Conservation (phyloP, 768 basidiomycete species). For the Lactifluus subvellereus region DNA sequence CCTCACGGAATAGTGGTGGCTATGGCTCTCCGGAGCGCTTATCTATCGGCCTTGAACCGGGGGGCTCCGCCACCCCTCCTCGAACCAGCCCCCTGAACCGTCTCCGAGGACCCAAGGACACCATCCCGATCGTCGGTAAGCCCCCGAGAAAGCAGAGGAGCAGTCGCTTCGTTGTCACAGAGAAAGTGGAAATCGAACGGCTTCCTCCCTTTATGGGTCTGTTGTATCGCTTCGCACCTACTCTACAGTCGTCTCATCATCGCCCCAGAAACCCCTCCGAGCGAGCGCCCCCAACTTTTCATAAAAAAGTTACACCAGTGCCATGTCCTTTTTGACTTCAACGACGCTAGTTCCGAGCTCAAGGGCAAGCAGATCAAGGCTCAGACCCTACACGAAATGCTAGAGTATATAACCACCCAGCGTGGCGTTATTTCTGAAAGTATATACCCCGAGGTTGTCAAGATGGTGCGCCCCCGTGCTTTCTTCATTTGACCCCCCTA, state of each 20-base stretch:
- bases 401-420: slow-evolving; percentile 98
- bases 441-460: slow-evolving; percentile 98
- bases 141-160: slow-evolving; percentile 97
- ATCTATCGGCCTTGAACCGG: slow-evolving; percentile 43
- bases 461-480: slow-evolving; percentile 65
- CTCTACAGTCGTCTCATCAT: slow-evolving; percentile 21
- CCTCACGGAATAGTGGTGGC: slow-evolving; percentile 37
- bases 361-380: slow-evolving; percentile 99
- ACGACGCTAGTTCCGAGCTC: slow-evolving; percentile 92
- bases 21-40: slow-evolving; percentile 45
- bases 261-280: slow-evolving; percentile 72
- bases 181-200: slow-evolving; percentile 94
- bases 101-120: slow-evolving; percentile 87
- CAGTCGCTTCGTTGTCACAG: slow-evolving; percentile 92
- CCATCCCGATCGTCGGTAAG: slow-evolving; percentile 93
- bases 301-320: slow-evolving; percentile 95
- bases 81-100: slow-evolving; percentile 65
- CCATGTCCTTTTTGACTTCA: slow-evolving; percentile 96
- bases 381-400: slow-evolving; percentile 95
- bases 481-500: slow-evolving; percentile 12
- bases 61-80: slow-evolving; percentile 47
- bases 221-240: slow-evolving; percentile 28
- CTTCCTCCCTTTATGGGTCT: slow-evolving; percentile 84
- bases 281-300: slow-evolving; percentile 86
- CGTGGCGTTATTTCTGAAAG: slow-evolving; percentile 93